Evolutionary conservation across 805 yeast genomes (phyloP).

Genomic region (Metschnikowia reukaufii): DNA sequence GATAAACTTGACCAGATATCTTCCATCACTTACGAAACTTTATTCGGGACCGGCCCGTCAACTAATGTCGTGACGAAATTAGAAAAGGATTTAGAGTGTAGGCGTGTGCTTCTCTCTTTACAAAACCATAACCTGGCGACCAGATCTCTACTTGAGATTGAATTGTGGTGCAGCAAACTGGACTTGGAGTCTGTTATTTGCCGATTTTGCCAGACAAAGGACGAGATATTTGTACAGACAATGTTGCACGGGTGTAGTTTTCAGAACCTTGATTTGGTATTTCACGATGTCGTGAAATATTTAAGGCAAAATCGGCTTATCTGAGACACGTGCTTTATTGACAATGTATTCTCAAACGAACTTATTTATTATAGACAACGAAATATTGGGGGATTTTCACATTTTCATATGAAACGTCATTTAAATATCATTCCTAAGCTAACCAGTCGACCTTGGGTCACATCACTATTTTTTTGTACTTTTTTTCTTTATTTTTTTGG

Average conservation of each 20-base stretch:
- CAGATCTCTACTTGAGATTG: conserved; percentile 15
- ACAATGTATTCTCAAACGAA: too few relatives aligned
- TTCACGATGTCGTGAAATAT: conserved; percentile 8
- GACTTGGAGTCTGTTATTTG: conserved; percentile 12
- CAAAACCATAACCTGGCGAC: conserved; percentile 3
- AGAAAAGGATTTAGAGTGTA: conserved; percentile 30
- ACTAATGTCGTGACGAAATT: conserved; percentile 15
- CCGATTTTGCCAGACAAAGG: conserved; percentile 1
- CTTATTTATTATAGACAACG: too few relatives aligned
- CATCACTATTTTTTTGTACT: too few relatives aligned
- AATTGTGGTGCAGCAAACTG: conserved; percentile 24
- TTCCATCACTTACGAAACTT: neutral
- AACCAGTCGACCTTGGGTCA: too few relatives aligned
- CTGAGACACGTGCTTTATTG: neutral
- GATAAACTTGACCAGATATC: conserved; percentile 28
- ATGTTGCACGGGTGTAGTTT: conserved; percentile 12
- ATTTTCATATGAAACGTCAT: too few relatives aligned
- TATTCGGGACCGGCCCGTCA: neutral
- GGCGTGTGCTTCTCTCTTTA: conserved; percentile 19
- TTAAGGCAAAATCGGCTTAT: conserved; percentile 7
- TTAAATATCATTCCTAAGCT: too few relatives aligned
- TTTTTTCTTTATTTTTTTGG: too few relatives aligned
- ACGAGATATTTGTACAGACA: conserved; percentile 9
- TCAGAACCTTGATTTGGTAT: neutral
- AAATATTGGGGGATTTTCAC: too few relatives aligned